Evolutionary conservation across 805 yeast species (phyloP), one percentile per base, ranked within the genome.

Genomic region (Yarrowia bubula): DNA sequence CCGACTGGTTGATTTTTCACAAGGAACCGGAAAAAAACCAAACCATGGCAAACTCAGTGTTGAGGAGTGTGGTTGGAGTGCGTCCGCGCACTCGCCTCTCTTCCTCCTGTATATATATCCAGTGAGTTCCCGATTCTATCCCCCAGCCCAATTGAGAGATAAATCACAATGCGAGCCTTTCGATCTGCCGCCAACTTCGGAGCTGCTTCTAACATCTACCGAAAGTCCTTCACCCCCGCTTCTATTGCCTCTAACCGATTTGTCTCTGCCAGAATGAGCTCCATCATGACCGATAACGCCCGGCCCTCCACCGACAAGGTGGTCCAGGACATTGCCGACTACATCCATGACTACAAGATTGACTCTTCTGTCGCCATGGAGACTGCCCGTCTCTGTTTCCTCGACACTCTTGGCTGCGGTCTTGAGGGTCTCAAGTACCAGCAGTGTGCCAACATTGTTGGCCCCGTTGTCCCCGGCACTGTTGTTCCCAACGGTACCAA

Each of bases 331-430:
- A 84, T 84, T 67, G 80, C 87, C 13, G 73, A 74, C 46, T 84
- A 84, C 70, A 79, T 83, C 28, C 86, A 83, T 72, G 68, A 74
- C 65, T 79, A 77, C 71, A 72, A 78, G 58, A 72, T 83, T 44
- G 79, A 76, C 57, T 81, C 85, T 13, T 71, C 75, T 15, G 71
- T 81, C 37, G 87, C 87, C 7, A 73, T 71, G 60, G 82, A 82
- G 65, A 84, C 88, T 9, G 87, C 87, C 0, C 78, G 80, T 53
- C 75, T 82, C 32, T 84, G 87, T 71, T 73, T 84, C 46, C 73
- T 84, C 41, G 88, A 84, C 69, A 83, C 87, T 4, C 72, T 84
- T 33, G 88, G 88, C 6, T 84, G 87, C 71, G 87, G 87, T 18
- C 75, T 84, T 14, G 87, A 84, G 64, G 86, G 86, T 1, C 75